Evolutionary conservation across 2,329 filamentous ascomycete species (phyloP).

Genomic region (Trichoderma endophyticum): DNA sequence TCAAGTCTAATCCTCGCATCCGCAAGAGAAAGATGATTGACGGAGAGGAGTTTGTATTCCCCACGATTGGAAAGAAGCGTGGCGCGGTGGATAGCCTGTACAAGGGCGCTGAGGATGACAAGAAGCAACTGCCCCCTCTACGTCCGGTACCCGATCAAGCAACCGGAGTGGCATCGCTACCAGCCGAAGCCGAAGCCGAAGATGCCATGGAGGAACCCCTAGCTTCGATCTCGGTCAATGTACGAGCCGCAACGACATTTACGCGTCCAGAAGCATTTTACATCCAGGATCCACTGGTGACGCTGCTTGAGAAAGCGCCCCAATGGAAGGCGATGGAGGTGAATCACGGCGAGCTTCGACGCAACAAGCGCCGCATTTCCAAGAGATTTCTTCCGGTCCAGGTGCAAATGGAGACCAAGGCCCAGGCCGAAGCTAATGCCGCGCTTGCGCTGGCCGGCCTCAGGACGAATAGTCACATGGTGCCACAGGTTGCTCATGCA

Average conservation of each 20-base stretch:
- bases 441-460: constrained; percentile 26
- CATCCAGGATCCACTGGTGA: constrained; percentile 25
- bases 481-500: constrained; percentile 12
- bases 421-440: constrained; percentile 24
- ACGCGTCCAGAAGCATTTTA: constrained; percentile 26
- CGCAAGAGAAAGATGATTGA: constrained; percentile 47
- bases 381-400: neutral
- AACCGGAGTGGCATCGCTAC: constrained; percentile 22
- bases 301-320: constrained; percentile 23
- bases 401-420: constrained; percentile 15
- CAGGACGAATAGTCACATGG: constrained; percentile 22
- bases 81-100: neutral
- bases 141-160: constrained; percentile 25
- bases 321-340: constrained; percentile 21
- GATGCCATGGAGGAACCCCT: constrained; percentile 30
- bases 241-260: constrained; percentile 25
- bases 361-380: constrained; percentile 1
- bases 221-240: constrained; percentile 32
- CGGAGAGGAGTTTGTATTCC: constrained; percentile 34
- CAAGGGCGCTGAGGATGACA: constrained; percentile 22
- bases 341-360: neutral
- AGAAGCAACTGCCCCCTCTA: constrained; percentile 30
- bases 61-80: constrained; percentile 20
- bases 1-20: constrained; percentile 47
- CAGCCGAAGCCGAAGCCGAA: constrained; percentile 32